phyloP scores from a whole-genome alignment of 164 flowering plant species.

The Kingdonia uniflora region DNA sequence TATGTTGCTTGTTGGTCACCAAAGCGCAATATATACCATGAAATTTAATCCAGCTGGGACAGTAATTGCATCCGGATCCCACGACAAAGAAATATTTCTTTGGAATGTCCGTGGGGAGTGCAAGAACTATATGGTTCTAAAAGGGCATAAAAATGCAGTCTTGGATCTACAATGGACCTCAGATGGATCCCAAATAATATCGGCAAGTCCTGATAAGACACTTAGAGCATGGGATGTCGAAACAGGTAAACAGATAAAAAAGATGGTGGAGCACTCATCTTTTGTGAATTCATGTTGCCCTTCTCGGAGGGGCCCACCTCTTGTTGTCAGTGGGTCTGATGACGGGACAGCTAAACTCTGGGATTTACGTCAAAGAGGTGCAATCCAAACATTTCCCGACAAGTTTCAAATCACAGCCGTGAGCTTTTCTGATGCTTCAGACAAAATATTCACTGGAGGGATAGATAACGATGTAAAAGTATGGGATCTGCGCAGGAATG shows the following conservation, averaged over 20 bases:
- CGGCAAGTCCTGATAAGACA: constrained; percentile 96
- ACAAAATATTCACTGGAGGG: constrained; percentile 89
- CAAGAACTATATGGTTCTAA: constrained; percentile 88
- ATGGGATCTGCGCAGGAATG: constrained; percentile 87
- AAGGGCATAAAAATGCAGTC: constrained; percentile 95
- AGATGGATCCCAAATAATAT: constrained; percentile 88
- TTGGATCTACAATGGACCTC: constrained; percentile 95
- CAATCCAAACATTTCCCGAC: constrained; percentile 92
- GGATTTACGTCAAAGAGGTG: constrained; percentile 96
- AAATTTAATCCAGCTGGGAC: constrained; percentile 93
- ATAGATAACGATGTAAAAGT: constrained; percentile 87
- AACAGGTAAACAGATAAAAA: constrained; percentile 87
- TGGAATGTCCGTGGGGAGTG: constrained; percentile 95
- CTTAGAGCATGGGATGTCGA: constrained; percentile 98
- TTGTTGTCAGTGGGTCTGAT: constrained; percentile 95
- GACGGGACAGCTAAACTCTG: constrained; percentile 97
- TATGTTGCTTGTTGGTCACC: constrained; percentile 85
- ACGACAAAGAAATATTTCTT: constrained; percentile 84
- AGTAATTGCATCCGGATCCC: constrained; percentile 89
- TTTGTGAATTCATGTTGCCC: constrained; percentile 94
- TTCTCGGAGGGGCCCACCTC: constrained; percentile 89
- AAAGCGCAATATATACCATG: constrained; percentile 86
- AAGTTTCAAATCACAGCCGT: constrained; percentile 95
- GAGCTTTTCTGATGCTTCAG: constrained; percentile 87
- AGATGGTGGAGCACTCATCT: constrained; percentile 90